Base-by-base conservation (phyloP, 768 basidiomycete species). In the Kockovaella imperatae region DNA sequence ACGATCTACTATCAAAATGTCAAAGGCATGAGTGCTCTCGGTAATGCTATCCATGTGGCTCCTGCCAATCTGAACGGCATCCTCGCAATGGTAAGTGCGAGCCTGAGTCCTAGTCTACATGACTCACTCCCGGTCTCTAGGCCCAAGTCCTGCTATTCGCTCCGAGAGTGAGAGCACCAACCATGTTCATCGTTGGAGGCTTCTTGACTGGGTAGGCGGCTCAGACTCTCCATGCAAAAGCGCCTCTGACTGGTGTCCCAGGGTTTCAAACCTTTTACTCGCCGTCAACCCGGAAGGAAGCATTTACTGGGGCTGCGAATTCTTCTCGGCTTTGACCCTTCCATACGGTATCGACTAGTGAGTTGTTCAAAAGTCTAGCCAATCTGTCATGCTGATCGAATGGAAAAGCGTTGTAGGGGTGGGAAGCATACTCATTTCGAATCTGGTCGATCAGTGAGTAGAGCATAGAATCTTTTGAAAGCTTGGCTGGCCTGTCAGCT, bases 1-100 rank as follows among this genome's bases (percentile, higher is more conserved):
- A 46, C 53, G 0, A 42, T 55, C 38, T 60, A 34, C 11, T 64
- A 60, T 40, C 62, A 64, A 26, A 49, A 55, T 15, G 49, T 40
- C 35, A 48, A 55, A 34, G 53, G 54, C 8, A 30, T 50, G 31
- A 36, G 45, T 17, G 50, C 59, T 2, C 29, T 61, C 11, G 23
- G 47, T 17, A 61, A 54, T 25, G 35, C 52, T n/a, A n/a, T 53
- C 10, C 25, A 42, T 14, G 18, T 49, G 7, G 5, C 53, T n/a
- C 55, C 55, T 4, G 23, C 32, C 17, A 39, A 32, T 28, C 17
- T 57, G n/a, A 25, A 20, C 11, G 55, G 55, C 8, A 23, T 50
- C 8, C 14, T 31, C 15, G 51, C 52, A 31, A 29, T 31, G 17
- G 58, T 56, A 40, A 24, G 49, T 42, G 2, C n/a, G 17, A 17